These are phyloP conservation scores for Trichoderma semiorbis DNA, from an alignment of 2,329 filamentous ascomycete species.

Conservation along the genomic window DNA sequence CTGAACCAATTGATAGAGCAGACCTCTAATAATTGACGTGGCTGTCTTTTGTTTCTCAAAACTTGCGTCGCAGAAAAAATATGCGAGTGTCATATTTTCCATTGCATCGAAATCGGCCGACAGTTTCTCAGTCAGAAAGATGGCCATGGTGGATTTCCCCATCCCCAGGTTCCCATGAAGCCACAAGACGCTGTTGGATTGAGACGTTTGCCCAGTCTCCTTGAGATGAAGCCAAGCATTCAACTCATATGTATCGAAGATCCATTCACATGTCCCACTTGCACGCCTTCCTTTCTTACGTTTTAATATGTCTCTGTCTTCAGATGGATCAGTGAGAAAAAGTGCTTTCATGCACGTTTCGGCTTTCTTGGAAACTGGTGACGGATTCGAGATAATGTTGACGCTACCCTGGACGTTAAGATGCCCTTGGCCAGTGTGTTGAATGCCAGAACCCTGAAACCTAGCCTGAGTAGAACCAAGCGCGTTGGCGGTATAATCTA, in stretches of 20 bases:
- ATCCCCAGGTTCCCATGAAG: not conserved
- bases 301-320: not conserved
- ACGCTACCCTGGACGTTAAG: too few species aligned
- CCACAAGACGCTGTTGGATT: not conserved
- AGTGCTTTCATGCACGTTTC: not conserved
- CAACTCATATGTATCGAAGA: not conserved
- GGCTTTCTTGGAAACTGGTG: too few species aligned
- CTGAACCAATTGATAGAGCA: too few species aligned
- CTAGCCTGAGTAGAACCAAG: too few species aligned
- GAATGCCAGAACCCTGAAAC: too few species aligned
- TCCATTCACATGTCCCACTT: not conserved
- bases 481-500: too few species aligned
- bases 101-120: accelerated
- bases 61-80: not conserved
- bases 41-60: too few species aligned
- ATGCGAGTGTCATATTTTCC: not conserved
- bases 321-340: not conserved
- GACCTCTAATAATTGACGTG: too few species aligned
- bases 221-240: not conserved
- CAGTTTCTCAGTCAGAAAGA: not conserved
- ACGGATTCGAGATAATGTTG: too few species aligned
- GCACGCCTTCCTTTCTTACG: not conserved
- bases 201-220: too few species aligned
- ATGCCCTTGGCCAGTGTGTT: too few species aligned
- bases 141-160: not conserved